Conservation (phyloP, 1,139 yeast species). For the Pichia sp. region DNA sequence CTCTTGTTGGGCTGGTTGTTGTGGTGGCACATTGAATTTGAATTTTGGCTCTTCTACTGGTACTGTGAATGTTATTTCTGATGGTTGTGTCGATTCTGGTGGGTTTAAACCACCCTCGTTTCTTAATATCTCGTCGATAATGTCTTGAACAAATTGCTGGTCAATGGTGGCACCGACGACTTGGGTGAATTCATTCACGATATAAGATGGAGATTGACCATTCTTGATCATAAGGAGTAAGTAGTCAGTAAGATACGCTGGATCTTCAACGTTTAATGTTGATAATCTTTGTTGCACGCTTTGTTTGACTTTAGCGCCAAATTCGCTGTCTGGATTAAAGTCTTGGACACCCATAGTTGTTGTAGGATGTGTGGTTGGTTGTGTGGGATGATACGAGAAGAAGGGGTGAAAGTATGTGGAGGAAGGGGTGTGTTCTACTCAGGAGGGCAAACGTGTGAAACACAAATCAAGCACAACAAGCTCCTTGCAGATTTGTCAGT, state of each 20-base stretch:
- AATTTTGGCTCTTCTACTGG: too few relatives aligned
- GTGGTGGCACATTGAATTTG: too few relatives aligned
- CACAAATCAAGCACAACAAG: too few relatives aligned
- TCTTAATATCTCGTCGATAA: constrained; percentile 45
- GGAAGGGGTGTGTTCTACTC: too few relatives aligned
- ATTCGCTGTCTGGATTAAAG: constrained; percentile 28
- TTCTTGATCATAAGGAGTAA: constrained; percentile 72
- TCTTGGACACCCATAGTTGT: constrained; percentile 18
- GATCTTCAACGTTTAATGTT: constrained; percentile 52
- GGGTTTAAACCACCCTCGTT: constrained; percentile 7
- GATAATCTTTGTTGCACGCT: constrained; percentile 26
- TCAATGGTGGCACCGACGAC: constrained; percentile 66
- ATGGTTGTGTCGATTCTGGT: constrained; percentile 26
- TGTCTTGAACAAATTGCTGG: constrained; percentile 45
- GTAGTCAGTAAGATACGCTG: constrained; percentile 78
- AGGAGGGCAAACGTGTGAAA: too few relatives aligned
- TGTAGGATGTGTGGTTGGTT: too few relatives aligned
- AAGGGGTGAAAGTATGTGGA: too few relatives aligned
- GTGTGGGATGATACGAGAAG: too few relatives aligned
- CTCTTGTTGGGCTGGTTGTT: constrained; percentile 20
- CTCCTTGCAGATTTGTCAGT: too few relatives aligned
- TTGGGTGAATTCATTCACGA: constrained; percentile 61
- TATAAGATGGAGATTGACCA: constrained; percentile 63
- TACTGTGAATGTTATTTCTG: too few relatives aligned
- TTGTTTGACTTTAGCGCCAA: constrained; percentile 31